Conservation (phyloP, 805 yeast genomes). For the Torulaspora quercuum region DNA sequence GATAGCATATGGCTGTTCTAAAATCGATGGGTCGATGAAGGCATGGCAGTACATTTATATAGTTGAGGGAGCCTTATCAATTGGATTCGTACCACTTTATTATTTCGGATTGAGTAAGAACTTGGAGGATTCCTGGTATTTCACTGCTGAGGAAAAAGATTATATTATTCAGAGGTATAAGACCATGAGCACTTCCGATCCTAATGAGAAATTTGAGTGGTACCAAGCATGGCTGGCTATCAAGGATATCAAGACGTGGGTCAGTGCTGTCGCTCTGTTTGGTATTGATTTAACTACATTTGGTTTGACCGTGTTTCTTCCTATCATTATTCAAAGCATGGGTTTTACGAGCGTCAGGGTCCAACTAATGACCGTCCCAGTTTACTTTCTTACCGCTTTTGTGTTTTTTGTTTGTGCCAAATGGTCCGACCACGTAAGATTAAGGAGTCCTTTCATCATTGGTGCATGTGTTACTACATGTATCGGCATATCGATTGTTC, state of each 20-base stretch:
- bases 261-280: conserved; percentile 37
- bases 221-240: conserved; percentile 35
- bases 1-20: conserved; percentile 45
- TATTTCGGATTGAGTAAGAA: conserved; percentile 42
- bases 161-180: conserved; percentile 38
- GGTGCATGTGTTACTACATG: conserved; percentile 36
- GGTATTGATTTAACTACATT: conserved; percentile 41
- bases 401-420: conserved; percentile 59
- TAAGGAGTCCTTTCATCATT: conserved; percentile 43
- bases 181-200: conserved; percentile 36
- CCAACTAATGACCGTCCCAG: conserved; percentile 78
- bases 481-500: conserved; percentile 36
- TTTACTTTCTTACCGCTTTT: conserved; percentile 78
- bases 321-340: conserved; percentile 36
- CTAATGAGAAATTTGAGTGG: conserved; percentile 40
- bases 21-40: conserved; percentile 40
- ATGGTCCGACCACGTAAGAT: conserved; percentile 52
- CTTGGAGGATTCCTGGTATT: conserved; percentile 40
- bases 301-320: conserved; percentile 44
- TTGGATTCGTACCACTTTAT: conserved; percentile 38
- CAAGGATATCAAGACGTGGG: conserved; percentile 34
- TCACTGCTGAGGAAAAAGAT: conserved; percentile 40
- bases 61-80: conserved; percentile 47
- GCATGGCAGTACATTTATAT: conserved; percentile 53
- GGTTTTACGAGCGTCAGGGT: conserved; percentile 64